Conservation (phyloP, 768 basidiomycete species). For the Mycena galericulata region DNA sequence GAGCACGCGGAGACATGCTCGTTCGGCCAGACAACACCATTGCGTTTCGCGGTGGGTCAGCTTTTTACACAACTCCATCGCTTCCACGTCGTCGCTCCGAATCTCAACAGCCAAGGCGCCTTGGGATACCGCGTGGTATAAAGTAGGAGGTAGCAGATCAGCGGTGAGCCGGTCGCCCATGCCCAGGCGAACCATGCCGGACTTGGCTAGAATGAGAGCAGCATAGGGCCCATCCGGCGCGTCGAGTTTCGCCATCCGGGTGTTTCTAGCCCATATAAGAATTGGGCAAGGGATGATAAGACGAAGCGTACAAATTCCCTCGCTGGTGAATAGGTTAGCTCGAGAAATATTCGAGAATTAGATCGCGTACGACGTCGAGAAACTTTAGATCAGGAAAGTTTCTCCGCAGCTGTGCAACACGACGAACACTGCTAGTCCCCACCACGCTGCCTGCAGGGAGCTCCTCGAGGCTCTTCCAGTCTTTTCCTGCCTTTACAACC, state of each 20-base stretch:
- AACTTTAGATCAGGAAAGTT: conserved; percentile 83
- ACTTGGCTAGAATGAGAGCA: conserved; percentile 93
- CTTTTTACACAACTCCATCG: conserved; percentile 71
- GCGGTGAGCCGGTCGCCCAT: conserved; percentile 80
- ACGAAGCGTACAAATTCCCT: conserved; percentile 83
- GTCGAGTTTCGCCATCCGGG: conserved; percentile 92
- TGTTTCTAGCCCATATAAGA: conserved; percentile 67
- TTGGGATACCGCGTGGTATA: conserved; percentile 94
- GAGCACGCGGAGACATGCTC: conserved; percentile 87
- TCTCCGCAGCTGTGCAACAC: conserved; percentile 90
- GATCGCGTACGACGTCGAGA: conserved; percentile 81
- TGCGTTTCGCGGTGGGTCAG: conserved; percentile 84
- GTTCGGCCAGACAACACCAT: conserved; percentile 85
- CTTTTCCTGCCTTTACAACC: conserved; percentile 80
- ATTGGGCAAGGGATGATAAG: conserved; percentile 14
- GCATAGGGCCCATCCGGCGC: conserved; percentile 82
- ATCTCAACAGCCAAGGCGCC: conserved; percentile 93
- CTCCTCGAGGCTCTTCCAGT: conserved; percentile 81
- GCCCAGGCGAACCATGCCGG: conserved; percentile 88
- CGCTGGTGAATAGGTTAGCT: conserved; percentile 58
- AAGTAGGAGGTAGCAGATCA: conserved; percentile 77
- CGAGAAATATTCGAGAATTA: not conserved
- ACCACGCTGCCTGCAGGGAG: conserved; percentile 90
- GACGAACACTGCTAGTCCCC: conserved; percentile 94
- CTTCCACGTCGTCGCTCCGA: conserved; percentile 70